Percentiles rank a stretch among this genome's conserved stretches.
Evolutionary conservation across 805 yeast species (phyloP).

Genomic region (Priceomyces melissophilus): DNA sequence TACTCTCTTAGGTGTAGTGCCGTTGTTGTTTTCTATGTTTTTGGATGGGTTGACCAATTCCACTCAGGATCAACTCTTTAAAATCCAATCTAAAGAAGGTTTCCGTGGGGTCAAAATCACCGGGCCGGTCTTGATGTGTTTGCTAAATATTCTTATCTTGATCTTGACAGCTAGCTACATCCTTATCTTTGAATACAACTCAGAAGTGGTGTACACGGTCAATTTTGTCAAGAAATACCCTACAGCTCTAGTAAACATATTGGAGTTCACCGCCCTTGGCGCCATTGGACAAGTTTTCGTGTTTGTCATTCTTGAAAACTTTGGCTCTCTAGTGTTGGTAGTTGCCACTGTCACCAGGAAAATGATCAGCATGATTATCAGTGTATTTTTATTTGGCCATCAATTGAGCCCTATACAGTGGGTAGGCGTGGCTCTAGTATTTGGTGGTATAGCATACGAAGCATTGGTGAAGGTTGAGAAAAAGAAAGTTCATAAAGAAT

Average conservation of each 20-base stretch:
- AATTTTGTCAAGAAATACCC: constrained; percentile 52
- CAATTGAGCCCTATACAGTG: constrained; percentile 61
- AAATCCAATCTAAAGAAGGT: constrained; percentile 25
- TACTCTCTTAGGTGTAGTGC: constrained; percentile 53
- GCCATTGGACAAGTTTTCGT: constrained; percentile 94
- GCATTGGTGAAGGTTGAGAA: constrained; percentile 38
- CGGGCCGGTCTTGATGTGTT: constrained; percentile 87
- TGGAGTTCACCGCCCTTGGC: constrained; percentile 72
- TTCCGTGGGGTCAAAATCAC: constrained; percentile 41
- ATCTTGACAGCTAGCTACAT: constrained; percentile 50
- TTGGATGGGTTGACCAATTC: constrained; percentile 93
- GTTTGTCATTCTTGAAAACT: constrained; percentile 75
- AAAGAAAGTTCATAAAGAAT: constrained; percentile 3
- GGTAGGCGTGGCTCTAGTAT: constrained; percentile 75
- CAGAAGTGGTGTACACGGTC: constrained; percentile 49
- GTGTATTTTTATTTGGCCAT: constrained; percentile 88
- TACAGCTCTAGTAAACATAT: constrained; percentile 53
- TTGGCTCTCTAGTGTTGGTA: constrained; percentile 80
- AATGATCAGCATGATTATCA: constrained; percentile 90
- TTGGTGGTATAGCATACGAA: constrained; percentile 82
- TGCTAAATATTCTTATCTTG: constrained; percentile 47
- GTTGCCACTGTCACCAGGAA: constrained; percentile 96
- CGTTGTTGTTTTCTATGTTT: constrained; percentile 60
- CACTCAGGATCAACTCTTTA: constrained; percentile 83
- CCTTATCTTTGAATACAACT: constrained; percentile 32